Conservation (phyloP, 768 basidiomycete genomes). For the Asterophora parasitica region DNA sequence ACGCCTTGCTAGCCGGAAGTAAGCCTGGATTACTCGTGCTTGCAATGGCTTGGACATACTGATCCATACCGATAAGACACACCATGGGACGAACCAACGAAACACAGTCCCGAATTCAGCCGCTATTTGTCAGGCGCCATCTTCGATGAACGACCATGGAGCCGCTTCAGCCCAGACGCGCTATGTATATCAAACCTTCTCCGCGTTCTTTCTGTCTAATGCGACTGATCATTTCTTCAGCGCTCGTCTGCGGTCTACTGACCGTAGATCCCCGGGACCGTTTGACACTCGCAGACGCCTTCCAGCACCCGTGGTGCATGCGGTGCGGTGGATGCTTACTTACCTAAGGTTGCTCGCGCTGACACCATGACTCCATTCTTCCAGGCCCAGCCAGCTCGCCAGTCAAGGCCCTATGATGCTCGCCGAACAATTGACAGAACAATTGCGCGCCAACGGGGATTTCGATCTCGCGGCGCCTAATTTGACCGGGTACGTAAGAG, state of each 20-base stretch:
- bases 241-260: constrained; percentile 70
- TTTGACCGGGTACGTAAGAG: constrained; percentile 24
- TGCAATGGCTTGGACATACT: not conserved
- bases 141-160: constrained; percentile 78
- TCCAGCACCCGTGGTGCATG: constrained; percentile 67
- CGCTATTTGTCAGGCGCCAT: constrained; percentile 72
- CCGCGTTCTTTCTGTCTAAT: not conserved
- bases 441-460: constrained; percentile 67
- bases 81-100: constrained; percentile 94
- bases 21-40: constrained; percentile 22
- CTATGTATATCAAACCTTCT: constrained; percentile 47
- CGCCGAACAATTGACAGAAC: constrained; percentile 66
- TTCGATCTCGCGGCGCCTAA: constrained; percentile 65
- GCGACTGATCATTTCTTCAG: constrained; percentile 33
- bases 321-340: constrained; percentile 36
- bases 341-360: not conserved
- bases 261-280: constrained; percentile 65
- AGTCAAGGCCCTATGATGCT: constrained; percentile 45
- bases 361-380: not conserved
- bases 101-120: constrained; percentile 72
- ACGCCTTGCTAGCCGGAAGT: constrained; percentile 90
- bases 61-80: constrained; percentile 55
- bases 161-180: constrained; percentile 47
- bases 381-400: constrained; percentile 68
- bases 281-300: constrained; percentile 50